phyloP scores from a whole-genome alignment of 176 grass and related monocot species.

The Oropetium thomaeum region DNA sequence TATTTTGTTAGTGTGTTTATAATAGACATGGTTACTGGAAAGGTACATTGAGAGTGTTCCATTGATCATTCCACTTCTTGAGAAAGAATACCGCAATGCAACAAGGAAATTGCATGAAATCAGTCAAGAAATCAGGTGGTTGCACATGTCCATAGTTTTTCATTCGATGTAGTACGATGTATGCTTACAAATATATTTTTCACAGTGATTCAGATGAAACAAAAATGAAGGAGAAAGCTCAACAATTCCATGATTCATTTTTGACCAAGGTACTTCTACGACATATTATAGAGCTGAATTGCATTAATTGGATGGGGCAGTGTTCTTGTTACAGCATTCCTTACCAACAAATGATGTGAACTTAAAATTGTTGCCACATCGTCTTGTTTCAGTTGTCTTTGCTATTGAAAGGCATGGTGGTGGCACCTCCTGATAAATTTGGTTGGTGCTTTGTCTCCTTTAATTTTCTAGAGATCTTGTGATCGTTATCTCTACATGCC shows the following conservation, averaged over 20 bases:
- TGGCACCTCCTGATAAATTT: slow-evolving; percentile 97
- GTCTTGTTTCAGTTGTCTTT: slow-evolving; percentile 74
- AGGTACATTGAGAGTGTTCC: slow-evolving; percentile 92
- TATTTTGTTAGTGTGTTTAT: slow-evolving; percentile 25
- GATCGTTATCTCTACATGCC: slow-evolving; percentile 9
- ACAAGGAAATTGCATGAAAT: slow-evolving; percentile 64
- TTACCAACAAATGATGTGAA: slow-evolving; percentile 9
- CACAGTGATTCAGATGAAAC: slow-evolving; percentile 66
- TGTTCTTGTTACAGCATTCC: background rate
- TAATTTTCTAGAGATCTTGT: slow-evolving; percentile 19
- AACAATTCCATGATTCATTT: slow-evolving; percentile 87
- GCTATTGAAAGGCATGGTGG: slow-evolving; percentile 96
- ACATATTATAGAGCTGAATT: background rate
- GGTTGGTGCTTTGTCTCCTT: slow-evolving; percentile 48
- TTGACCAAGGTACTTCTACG: slow-evolving; percentile 59
- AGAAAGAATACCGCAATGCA: slow-evolving; percentile 61
- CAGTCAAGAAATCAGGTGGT: slow-evolving; percentile 73
- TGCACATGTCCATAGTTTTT: slow-evolving; percentile 16
- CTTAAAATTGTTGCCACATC: background rate
- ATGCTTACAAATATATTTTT: slow-evolving; percentile 15
- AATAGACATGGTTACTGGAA: slow-evolving; percentile 5
- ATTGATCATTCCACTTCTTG: slow-evolving; percentile 85
- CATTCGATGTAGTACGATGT: slow-evolving; percentile 15
- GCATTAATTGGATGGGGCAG: background rate
- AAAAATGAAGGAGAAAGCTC: slow-evolving; percentile 82